phyloP scores from a whole-genome alignment of 208 protist genomes.

The Tritrichomonas foetus region DNA sequence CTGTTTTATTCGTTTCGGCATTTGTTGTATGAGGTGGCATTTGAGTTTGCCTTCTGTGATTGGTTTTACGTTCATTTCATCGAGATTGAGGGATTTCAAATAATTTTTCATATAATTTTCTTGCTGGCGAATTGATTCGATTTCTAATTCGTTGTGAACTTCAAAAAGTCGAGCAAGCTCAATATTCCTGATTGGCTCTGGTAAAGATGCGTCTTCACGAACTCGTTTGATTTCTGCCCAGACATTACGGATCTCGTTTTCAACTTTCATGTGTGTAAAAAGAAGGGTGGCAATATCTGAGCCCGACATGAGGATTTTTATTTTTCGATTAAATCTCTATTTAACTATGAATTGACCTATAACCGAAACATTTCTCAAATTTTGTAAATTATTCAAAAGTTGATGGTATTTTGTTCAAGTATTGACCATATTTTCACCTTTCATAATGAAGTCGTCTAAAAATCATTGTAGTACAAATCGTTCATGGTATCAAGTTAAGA shows the following conservation, averaged over 20 bases:
- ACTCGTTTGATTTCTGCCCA: not conserved
- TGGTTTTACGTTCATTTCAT: not conserved
- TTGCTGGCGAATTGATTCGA: not conserved
- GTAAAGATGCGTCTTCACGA: not conserved
- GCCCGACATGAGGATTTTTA: too few relatives aligned
- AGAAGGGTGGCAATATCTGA: not conserved
- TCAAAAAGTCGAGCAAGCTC: not conserved
- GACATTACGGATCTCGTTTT: not conserved
- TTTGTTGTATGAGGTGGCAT: not conserved
- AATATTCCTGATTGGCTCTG: not conserved
- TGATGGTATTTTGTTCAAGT: too few relatives aligned
- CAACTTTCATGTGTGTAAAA: not conserved
- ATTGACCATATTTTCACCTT: too few relatives aligned
- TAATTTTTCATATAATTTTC: not conserved
- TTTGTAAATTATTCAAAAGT: too few relatives aligned
- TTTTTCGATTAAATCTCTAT: too few relatives aligned
- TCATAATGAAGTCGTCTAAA: too few relatives aligned
- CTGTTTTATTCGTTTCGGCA: not conserved
- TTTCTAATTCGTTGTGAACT: not conserved
- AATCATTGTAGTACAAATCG: too few relatives aligned
- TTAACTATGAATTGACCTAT: too few relatives aligned
- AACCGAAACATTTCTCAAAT: too few relatives aligned
- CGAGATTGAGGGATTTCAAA: not conserved
- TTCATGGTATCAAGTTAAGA: too few relatives aligned
- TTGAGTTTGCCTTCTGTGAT: not conserved